Evolutionary conservation across 441 rosid species (phyloP), one percentile per base, ranked within the genome.

Genomic region (Pelargonium australe): DNA sequence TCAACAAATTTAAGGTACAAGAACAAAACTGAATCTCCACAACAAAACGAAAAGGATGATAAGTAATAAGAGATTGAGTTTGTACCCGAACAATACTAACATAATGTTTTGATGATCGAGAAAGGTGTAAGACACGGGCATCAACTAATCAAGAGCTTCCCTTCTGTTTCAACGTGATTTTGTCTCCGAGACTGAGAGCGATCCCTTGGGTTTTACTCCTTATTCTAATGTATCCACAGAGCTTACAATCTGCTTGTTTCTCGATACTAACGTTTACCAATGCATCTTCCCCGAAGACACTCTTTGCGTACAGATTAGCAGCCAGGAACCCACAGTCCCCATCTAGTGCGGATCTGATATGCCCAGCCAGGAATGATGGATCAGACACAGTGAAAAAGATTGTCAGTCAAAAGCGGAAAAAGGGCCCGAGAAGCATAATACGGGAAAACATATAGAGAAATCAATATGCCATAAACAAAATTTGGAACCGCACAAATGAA

Each of bases 121-220:
- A 31, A 31, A 31, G 37, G 37, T 2, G 4, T 0, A 31, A 31
- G 37, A 31, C 5, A 3, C 4, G 0, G 37, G 37, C 37, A 31
- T 3, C 0, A 3, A 4, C 37, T 31, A 31, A 31, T 31, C 37
- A 31, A 31, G 37, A 31, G 37, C 37, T 31, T 3, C 37, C 37
- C 5, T 31, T 31, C 37, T 31, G 37, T 31, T 31, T 31, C 37
- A 31, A 31, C 37, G 37, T 92, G 68, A 92, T 90, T 79, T 89
- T 92, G 77, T 92, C 98, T 19, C 98, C 98, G 1, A 92, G 88
- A 76, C 97, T 89, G n/a, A 92, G 88, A 57, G 98, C 96, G 73
- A 92, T 92, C 41, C 98, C 98, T 81, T 92, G 97, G 16, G 96
- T 92, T 80, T 92, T 92, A 83, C 97, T 92, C 74, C 98, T 77